Base-by-base conservation (phyloP, 345 rosid species). In the Rubroshorea leprosula region DNA sequence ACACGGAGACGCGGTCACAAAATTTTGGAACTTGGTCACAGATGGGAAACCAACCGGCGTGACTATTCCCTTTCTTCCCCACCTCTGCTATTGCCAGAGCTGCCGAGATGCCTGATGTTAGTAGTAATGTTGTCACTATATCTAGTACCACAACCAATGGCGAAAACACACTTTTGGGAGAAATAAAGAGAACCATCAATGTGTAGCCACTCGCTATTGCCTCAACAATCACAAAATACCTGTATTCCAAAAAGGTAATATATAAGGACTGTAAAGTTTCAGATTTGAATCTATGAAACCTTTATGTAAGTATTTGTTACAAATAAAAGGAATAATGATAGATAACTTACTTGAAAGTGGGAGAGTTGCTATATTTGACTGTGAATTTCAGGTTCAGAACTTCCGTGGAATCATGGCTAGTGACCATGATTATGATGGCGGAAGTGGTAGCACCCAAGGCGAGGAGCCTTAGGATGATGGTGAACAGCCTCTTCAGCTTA, bases 41-140 rank as follows among this genome's bases (percentile, higher is more conserved):
- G 45, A 83, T 55, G 0, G 90, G 84, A 2, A 78, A 66, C 90
- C 90, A 83, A 6, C 90, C 86, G 7, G 90, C 84, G 49, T 75
- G 84, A 21, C 52, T 65, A 43, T 69, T 79, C 57, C 90, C 86
- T 22, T 76, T 71, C 64, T 78, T 80, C 24, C 90, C 90, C 56
- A 83, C 79, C 31, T 45, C 46, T 25, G 76, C 90, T 67, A 78
- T 66, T 54, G 83, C 84, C 69, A 84, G 21, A 0, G 90, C 80
- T 12, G 90, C 79, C 0, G 86, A 73, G 41, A 81, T 67, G 79
- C 81, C 77, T 14, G 84, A 77, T n/a, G 69, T 67, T 10, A 79
- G 63, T 19, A 81, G 39, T 63, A 68, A 17, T 7, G 78, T 66
- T 11, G 41, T 61, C 41, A 83, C 89, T 77, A 65, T 66, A 49